A percentile compares a stretch with the other conserved stretches of the same genome.
Evolutionary conservation across 164 flowering plant genomes (phyloP).

Genomic region (Annona cherimola): DNA sequence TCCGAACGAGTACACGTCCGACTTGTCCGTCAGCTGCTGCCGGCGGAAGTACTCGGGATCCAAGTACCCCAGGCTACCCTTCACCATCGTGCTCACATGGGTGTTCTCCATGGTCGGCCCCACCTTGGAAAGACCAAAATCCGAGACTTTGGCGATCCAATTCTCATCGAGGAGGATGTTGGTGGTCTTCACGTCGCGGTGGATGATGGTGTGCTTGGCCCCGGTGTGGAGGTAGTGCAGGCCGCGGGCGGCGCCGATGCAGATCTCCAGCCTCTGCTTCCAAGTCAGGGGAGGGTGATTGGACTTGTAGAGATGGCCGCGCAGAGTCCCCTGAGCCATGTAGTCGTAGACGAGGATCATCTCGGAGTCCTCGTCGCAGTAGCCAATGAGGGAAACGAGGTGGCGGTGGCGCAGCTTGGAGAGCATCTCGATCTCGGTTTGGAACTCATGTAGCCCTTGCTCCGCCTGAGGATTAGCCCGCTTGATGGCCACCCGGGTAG

Average conservation of each 20-base stretch:
- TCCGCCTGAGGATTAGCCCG: conserved; percentile 35
- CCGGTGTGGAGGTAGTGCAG: conserved; percentile 49
- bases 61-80: conserved; percentile 49
- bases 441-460: conserved; percentile 47
- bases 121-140: conserved; percentile 42
- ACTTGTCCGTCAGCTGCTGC: conserved; percentile 40
- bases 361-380: conserved; percentile 37
- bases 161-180: conserved; percentile 45
- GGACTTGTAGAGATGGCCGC: conserved; percentile 41
- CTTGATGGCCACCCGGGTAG: conserved; percentile 42
- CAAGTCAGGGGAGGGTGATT: conserved; percentile 36
- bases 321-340: conserved; percentile 45
- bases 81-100: conserved; percentile 46
- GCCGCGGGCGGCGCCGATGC: conserved; percentile 51
- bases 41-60: conserved; percentile 52
- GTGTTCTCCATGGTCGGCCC: conserved; percentile 38
- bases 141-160: conserved; percentile 54
- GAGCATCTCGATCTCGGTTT: conserved; percentile 53
- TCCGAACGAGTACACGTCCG: conserved; percentile 51
- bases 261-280: conserved; percentile 42
- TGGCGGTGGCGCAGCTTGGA: conserved; percentile 44
- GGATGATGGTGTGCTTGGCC: conserved; percentile 42
- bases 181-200: conserved; percentile 49
- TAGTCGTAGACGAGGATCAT: conserved; percentile 51
- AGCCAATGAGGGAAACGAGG: conserved; percentile 47